Conservation (phyloP, 2,329 filamentous ascomycete genomes). For the Fusarium anthophilum region DNA sequence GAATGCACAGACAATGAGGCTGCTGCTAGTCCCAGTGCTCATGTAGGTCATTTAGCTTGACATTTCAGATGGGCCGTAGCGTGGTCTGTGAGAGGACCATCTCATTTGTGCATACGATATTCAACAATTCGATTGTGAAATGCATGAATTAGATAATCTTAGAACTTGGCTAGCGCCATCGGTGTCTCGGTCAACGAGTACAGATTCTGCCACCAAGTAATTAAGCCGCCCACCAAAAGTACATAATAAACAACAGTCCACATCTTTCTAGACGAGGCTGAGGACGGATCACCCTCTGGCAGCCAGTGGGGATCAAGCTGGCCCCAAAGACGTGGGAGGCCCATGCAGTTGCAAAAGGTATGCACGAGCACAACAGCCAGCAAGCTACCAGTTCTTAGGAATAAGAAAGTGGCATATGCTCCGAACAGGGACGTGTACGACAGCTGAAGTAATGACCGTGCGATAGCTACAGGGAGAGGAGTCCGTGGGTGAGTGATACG, state of each 20-base stretch:
- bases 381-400: conserved; percentile 84
- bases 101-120: conserved; percentile 19
- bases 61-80: background rate
- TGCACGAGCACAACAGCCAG: conserved; percentile 80
- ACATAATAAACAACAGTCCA: conserved; percentile 86
- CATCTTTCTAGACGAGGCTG: conserved; percentile 37
- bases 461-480: conserved; percentile 68
- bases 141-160: conserved; percentile 29
- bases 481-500: conserved; percentile 79
- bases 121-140: background rate
- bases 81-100: conserved; percentile 16
- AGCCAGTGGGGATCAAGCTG: conserved; percentile 67
- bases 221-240: conserved; percentile 75
- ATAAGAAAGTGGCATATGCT: conserved; percentile 90
- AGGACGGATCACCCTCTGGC: conserved; percentile 33
- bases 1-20: conserved; percentile 17
- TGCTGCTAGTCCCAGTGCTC: background rate
- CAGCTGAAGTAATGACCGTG: conserved; percentile 84
- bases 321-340: conserved; percentile 87
- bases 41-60: conserved; percentile 12
- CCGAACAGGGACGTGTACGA: conserved; percentile 93
- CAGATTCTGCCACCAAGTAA: conserved; percentile 75
- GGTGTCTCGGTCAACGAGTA: conserved; percentile 73
- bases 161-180: conserved; percentile 45
- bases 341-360: conserved; percentile 92